Conservation (phyloP, 495 filamentous ascomycete species). For the Penicillium arizonense region DNA sequence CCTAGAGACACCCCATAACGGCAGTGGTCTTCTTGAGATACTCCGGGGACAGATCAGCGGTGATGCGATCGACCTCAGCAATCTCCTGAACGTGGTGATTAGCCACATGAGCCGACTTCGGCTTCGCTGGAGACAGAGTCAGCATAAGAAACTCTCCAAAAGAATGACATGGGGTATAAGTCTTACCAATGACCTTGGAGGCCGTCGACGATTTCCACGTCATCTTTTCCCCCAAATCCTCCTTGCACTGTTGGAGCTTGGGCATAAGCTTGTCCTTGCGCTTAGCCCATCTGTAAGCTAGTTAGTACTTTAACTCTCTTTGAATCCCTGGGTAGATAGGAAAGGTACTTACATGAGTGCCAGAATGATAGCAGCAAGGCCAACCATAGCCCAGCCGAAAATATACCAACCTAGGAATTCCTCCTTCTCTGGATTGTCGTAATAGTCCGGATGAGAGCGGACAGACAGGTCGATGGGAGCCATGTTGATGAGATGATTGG, state of each 20-base stretch:
- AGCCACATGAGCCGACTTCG: neutral
- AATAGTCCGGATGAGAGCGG: no score
- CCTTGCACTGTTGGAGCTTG: neutral
- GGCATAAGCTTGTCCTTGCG: neutral
- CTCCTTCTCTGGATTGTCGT: no score
- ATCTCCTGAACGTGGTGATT: neutral
- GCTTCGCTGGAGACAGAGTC: neutral
- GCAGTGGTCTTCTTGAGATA: neutral
- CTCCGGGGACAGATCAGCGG: neutral
- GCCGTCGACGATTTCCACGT: neutral
- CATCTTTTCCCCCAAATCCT: neutral
- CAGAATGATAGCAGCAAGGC: no score
- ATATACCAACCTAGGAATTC: no score
- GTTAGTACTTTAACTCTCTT: no score
- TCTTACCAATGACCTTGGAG: neutral
- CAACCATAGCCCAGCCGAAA: no score
- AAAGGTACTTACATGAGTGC: no score
- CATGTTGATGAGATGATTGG: neutral
- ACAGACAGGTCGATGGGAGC: neutral
- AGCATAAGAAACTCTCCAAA: neutral
- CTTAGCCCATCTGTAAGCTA: neutral
- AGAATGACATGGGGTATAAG: no score
- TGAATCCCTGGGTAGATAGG: no score
- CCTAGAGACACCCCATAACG: neutral
- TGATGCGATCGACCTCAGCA: neutral